Conservation (phyloP, 78 protist species). For the Pigoraptor vietnamica region DNA sequence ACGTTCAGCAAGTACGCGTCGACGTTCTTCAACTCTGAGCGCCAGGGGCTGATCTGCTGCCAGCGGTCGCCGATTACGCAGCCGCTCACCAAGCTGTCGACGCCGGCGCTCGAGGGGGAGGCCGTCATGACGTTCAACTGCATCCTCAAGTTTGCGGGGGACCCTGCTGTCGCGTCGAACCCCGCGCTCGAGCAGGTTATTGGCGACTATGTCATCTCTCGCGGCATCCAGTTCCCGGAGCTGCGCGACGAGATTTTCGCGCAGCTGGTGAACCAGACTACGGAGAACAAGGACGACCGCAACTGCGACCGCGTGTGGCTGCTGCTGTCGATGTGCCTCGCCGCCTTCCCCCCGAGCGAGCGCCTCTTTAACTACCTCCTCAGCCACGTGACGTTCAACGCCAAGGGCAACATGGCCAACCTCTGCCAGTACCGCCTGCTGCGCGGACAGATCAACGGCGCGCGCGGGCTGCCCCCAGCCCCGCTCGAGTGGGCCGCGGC, state of each 20-base stretch:
- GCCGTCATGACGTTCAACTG: neutral
- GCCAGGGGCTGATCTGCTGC: neutral
- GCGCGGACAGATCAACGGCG: neutral
- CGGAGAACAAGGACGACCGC: neutral
- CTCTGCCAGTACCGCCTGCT: neutral
- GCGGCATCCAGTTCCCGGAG: neutral
- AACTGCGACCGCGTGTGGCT: slow-evolving; percentile 3
- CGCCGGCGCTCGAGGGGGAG: neutral
- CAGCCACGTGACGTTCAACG: neutral
- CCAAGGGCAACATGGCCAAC: neutral
- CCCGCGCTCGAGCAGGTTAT: neutral
- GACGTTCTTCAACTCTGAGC: neutral
- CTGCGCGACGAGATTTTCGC: neutral
- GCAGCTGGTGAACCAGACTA: neutral
- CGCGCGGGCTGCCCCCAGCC: neutral
- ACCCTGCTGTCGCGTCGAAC: neutral
- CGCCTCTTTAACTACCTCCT: neutral
- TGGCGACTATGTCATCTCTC: neutral
- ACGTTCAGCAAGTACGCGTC: neutral
- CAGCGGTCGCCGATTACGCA: neutral
- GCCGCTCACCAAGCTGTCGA: neutral
- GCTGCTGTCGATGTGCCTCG: neutral
- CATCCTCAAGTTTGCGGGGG: neutral
- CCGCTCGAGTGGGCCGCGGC: neutral
- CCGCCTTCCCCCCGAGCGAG: neutral